Evolutionary conservation across 768 basidiomycete species (phyloP).

Genomic region (Trametes sanguinea): DNA sequence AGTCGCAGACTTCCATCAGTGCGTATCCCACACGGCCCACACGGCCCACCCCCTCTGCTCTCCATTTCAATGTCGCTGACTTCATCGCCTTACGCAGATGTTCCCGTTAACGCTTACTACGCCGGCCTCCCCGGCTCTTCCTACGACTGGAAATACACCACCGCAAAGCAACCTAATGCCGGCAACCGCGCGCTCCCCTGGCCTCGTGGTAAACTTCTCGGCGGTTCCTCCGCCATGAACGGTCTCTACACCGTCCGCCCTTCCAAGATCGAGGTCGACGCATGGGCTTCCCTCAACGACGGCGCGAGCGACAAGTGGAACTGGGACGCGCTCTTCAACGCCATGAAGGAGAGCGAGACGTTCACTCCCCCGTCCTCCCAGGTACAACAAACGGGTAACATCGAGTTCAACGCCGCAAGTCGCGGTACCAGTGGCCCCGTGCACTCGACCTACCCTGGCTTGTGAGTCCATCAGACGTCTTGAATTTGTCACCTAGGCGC

Average conservation of each 20-base stretch:
- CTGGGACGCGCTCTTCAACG: constrained; percentile 47
- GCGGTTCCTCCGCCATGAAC: constrained; percentile 70
- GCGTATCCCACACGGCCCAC: background rate
- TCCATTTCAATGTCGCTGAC: background rate
- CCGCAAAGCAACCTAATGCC: constrained; percentile 48
- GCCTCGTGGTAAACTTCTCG: constrained; percentile 69
- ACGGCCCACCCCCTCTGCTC: background rate
- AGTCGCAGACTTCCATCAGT: constrained; percentile 27
- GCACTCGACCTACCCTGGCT: constrained; percentile 52
- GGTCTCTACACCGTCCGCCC: constrained; percentile 67
- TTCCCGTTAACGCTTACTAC: constrained; percentile 55
- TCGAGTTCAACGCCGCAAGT: constrained; percentile 44
- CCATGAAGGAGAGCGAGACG: constrained; percentile 55
- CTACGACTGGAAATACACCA: constrained; percentile 60
- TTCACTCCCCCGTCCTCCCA: constrained; percentile 53
- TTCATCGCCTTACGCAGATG: constrained; percentile 36
- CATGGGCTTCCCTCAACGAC: constrained; percentile 47
- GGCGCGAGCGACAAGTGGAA: constrained; percentile 42
- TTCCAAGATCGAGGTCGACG: constrained; percentile 47
- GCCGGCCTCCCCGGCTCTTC: constrained; percentile 46
- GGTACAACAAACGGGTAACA: constrained; percentile 43
- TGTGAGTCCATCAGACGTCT: constrained; percentile 39
- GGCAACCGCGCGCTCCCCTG: constrained; percentile 48
- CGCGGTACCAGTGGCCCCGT: constrained; percentile 58
- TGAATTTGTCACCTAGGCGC: constrained; percentile 26